Conservation (phyloP, 1,284 basidiomycete genomes). For the Xanthoconium separans region DNA sequence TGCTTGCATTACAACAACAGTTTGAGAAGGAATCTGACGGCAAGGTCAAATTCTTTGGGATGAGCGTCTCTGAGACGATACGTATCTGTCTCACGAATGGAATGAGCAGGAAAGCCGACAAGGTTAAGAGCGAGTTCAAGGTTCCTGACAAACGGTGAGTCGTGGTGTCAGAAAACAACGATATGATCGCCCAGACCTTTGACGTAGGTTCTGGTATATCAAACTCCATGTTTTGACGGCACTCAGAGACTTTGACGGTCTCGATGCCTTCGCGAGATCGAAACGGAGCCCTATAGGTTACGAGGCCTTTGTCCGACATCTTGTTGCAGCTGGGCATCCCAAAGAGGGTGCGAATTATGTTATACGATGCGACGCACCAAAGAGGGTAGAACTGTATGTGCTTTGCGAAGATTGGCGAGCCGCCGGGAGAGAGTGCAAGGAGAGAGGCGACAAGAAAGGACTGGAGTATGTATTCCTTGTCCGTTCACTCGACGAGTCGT, state of each 20-base stretch:
- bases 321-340: conserved; percentile 67
- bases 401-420: conserved; percentile 85
- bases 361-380: conserved; percentile 78
- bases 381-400: conserved; percentile 82
- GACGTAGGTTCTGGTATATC: conserved; percentile 87
- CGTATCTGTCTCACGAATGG: conserved; percentile 72
- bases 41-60: conserved; percentile 73
- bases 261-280: conserved; percentile 81
- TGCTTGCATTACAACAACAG: conserved; percentile 81
- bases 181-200: neutral
- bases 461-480: conserved; percentile 65
- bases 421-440: conserved; percentile 87
- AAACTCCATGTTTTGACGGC: conserved; percentile 82
- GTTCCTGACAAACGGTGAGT: conserved; percentile 84
- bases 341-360: conserved; percentile 79
- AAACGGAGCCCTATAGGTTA: conserved; percentile 95
- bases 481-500: neutral
- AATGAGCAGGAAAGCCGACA: conserved; percentile 84
- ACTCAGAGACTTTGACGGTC: conserved; percentile 78
- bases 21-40: conserved; percentile 85
- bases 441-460: conserved; percentile 76
- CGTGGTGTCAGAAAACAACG: no score
- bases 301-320: conserved; percentile 85
- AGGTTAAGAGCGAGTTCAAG: conserved; percentile 82
- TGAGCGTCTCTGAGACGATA: conserved; percentile 84